phyloP scores from a whole-genome alignment of 352 stramenopile species.

The Salisapilia sapeloensis region DNA sequence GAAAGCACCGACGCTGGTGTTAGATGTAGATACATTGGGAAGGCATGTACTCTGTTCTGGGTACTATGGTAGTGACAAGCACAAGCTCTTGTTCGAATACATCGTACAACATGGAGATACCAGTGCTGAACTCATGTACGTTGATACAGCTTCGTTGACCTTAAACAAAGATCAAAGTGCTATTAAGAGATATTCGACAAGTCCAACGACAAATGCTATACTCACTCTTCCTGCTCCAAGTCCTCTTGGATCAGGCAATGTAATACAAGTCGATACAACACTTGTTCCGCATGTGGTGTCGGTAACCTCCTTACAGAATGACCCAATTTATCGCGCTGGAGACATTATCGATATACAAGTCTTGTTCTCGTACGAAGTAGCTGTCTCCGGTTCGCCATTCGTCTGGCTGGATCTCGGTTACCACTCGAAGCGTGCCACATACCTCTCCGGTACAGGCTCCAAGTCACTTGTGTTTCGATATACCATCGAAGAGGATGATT shows the following conservation, averaged over 20 bases:
- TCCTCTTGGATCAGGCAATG: slow-evolving; percentile 18
- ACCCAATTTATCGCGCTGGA: slow-evolving; percentile 44
- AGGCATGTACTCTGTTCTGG: slow-evolving; percentile 35
- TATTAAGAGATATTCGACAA: slow-evolving; percentile 74
- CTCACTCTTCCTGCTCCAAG: slow-evolving; percentile 30
- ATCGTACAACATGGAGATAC: slow-evolving; percentile 36
- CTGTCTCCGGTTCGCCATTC: slow-evolving; percentile 37
- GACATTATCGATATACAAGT: slow-evolving; percentile 44
- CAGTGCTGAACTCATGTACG: slow-evolving; percentile 31
- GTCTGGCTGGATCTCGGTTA: slow-evolving; percentile 52
- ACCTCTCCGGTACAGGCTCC: slow-evolving; percentile 28
- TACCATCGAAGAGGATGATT: slow-evolving; percentile 47
- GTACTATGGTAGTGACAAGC: slow-evolving; percentile 32
- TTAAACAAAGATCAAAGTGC: slow-evolving; percentile 58
- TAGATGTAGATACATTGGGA: slow-evolving; percentile 29
- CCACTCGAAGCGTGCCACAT: slow-evolving; percentile 25
- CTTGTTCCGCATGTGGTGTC: slow-evolving; percentile 26
- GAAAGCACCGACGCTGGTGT: slow-evolving; percentile 47
- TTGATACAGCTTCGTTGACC: slow-evolving; percentile 31
- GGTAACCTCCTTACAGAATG: slow-evolving; percentile 22
- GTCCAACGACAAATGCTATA: slow-evolving; percentile 43
- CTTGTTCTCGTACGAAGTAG: slow-evolving; percentile 48
- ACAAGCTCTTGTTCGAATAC: slow-evolving; percentile 56
- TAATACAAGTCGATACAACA: slow-evolving; percentile 44
- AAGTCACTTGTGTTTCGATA: slow-evolving; percentile 46